Evolutionary conservation across 352 stramenopile genomes (phyloP).

Genomic region (Globisporangium rhizosaccharum): DNA sequence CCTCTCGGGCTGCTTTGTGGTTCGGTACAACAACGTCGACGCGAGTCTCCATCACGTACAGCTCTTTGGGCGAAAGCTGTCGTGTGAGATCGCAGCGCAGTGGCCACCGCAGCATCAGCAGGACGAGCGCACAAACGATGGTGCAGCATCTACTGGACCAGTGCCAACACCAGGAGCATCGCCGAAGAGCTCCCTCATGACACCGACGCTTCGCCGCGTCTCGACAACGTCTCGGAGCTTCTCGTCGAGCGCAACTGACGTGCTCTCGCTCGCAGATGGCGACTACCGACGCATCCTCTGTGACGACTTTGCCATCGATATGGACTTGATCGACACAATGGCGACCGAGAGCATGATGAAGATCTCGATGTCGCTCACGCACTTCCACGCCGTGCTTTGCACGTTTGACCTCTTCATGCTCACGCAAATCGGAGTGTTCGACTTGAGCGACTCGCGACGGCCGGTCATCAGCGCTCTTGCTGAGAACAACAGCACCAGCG

Average conservation of each 20-base stretch:
- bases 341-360: conserved; percentile 35
- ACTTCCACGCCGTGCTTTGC: conserved; percentile 66
- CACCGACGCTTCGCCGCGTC: neutral
- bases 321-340: conserved; percentile 54
- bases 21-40: conserved; percentile 41
- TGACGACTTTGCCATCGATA: conserved; percentile 67
- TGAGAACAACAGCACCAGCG: neutral
- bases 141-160: conserved; percentile 6
- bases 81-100: conserved; percentile 42
- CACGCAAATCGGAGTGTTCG: conserved; percentile 10
- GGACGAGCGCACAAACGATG: neutral
- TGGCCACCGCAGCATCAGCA: conserved; percentile 37
- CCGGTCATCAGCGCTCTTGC: neutral
- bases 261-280: conserved; percentile 2
- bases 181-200: conserved; percentile 15
- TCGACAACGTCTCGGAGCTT: neutral
- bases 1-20: conserved; percentile 51
- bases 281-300: conserved; percentile 57
- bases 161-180: conserved; percentile 17
- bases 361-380: conserved; percentile 51
- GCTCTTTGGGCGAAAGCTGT: conserved; percentile 69
- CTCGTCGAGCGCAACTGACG: neutral
- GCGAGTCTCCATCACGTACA: conserved; percentile 41
- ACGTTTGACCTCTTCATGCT: conserved; percentile 53
- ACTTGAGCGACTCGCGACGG: conserved; percentile 7